Percentiles rank a stretch among this genome's conserved stretches.
Conservation (phyloP, 2,329 filamentous ascomycete species). For the Fusarium kyushuense region DNA sequence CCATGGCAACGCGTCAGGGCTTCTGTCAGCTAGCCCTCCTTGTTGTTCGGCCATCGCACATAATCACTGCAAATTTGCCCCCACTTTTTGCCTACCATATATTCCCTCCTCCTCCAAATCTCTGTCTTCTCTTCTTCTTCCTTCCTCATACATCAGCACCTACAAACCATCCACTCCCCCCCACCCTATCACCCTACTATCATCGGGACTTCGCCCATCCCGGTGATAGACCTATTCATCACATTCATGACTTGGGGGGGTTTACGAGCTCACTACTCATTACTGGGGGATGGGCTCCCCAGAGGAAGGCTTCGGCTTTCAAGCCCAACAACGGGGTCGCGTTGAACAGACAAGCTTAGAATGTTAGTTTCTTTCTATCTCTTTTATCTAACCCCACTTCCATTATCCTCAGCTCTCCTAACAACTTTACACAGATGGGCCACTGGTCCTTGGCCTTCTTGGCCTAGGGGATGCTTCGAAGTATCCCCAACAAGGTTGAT, state of each 20-base stretch:
- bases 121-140: neutral
- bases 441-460: neutral
- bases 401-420: neutral
- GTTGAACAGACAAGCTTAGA: too few relatives aligned
- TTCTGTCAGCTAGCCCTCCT: neutral
- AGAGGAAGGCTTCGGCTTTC: too few relatives aligned
- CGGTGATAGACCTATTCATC: neutral
- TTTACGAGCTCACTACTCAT: neutral
- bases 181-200: neutral
- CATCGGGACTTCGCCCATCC: neutral
- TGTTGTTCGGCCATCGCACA: neutral
- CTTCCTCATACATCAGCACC: neutral
- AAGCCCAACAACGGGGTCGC: too few relatives aligned
- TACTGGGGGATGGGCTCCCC: too few relatives aligned
- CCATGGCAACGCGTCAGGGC: neutral
- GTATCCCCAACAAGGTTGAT: slow-evolving; percentile 92
- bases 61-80: neutral
- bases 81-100: neutral
- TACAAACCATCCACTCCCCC: neutral
- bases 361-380: neutral
- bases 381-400: neutral
- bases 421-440: neutral
- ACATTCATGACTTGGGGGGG: neutral
- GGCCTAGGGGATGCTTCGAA: slow-evolving; percentile 79
- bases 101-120: neutral